These are phyloP conservation scores for Yamadazyma dendronema DNA, from an alignment of 1,139 yeast genomes.

Conservation along the genomic window DNA sequence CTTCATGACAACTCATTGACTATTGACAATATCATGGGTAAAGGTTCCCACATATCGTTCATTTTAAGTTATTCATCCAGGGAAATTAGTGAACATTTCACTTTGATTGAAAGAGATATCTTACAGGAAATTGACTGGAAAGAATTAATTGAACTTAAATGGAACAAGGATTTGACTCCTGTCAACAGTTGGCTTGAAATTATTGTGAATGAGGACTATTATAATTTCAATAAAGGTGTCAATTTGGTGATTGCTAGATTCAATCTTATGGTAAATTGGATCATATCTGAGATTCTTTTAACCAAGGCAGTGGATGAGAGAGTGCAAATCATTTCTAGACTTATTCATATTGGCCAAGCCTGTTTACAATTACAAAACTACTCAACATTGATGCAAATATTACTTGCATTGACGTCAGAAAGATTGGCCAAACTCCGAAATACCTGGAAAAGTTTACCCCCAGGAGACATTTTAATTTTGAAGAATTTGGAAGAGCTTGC, in stretches of 20 bases:
- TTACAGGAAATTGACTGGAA: conserved; percentile 89
- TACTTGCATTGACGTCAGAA: conserved; percentile 77
- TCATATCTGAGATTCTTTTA: conserved; percentile 78
- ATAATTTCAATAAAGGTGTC: conserved; percentile 59
- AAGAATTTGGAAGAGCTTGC: conserved; percentile 64
- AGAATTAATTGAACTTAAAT: conserved; percentile 74
- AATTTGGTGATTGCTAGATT: conserved; percentile 85
- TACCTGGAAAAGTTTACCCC: conserved; percentile 71
- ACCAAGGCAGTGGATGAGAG: conserved; percentile 61
- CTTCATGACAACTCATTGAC: conserved; percentile 29
- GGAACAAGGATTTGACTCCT: conserved; percentile 67
- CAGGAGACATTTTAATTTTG: conserved; percentile 59
- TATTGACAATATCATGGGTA: conserved; percentile 36
- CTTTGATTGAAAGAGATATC: conserved; percentile 82
- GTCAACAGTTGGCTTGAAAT: conserved; percentile 87
- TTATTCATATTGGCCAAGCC: conserved; percentile 81
- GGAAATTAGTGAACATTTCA: conserved; percentile 73
- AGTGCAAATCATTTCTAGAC: conserved; percentile 67
- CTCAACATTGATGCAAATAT: conserved; percentile 83
- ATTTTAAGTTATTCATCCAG: conserved; percentile 68
- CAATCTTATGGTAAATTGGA: conserved; percentile 89
- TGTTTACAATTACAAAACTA: conserved; percentile 74
- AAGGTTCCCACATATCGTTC: conserved; percentile 69
- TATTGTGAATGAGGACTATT: conserved; percentile 58
- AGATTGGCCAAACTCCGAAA: conserved; percentile 57